Conservation (phyloP, 2,329 filamentous ascomycete genomes). For the Aspergillus sp. region DNA sequence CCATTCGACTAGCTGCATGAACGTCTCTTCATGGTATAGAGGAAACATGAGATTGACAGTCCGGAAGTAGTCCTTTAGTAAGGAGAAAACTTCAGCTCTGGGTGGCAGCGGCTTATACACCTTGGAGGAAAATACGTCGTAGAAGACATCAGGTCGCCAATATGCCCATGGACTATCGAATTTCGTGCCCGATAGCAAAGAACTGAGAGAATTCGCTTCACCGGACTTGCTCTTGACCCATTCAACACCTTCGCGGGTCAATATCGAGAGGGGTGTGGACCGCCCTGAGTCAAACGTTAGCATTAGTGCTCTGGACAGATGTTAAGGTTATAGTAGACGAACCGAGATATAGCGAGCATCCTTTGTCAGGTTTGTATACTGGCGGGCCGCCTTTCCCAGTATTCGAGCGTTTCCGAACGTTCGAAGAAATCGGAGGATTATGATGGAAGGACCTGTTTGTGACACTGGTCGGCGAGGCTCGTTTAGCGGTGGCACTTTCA, state of each 20-base stretch:
- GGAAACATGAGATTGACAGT: conserved; percentile 99
- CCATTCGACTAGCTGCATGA: conserved; percentile 92
- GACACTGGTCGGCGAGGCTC: not conserved
- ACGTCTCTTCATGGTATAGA: conserved; percentile 90
- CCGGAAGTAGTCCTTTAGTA: conserved; percentile 89
- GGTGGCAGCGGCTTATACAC: conserved; percentile 80
- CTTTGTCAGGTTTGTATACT: conserved; percentile 86
- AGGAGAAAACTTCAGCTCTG: conserved; percentile 80
- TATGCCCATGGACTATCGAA: conserved; percentile 89
- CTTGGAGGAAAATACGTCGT: conserved; percentile 81
- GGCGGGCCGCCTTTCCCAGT: conserved; percentile 60
- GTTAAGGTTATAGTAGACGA: conserved; percentile 2
- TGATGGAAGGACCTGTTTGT: not conserved
- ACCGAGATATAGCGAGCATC: conserved; percentile 81
- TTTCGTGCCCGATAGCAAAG: conserved; percentile 79
- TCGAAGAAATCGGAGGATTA: conserved; percentile 23
- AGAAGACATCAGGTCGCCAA: conserved; percentile 96
- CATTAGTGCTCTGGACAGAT: not conserved
- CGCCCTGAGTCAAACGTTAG: conserved; percentile 62
- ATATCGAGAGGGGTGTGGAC: conserved; percentile 93
- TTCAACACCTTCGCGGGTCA: conserved; percentile 92
- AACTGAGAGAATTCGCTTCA: conserved; percentile 85
- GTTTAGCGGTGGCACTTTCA: not conserved
- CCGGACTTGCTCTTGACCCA: conserved; percentile 97
- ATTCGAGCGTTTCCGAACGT: conserved; percentile 42